Evolutionary conservation across 2,329 filamentous ascomycete species (phyloP), one percentile per base, ranked within the genome.

Genomic region (Cryphonectria carpinicola): DNA sequence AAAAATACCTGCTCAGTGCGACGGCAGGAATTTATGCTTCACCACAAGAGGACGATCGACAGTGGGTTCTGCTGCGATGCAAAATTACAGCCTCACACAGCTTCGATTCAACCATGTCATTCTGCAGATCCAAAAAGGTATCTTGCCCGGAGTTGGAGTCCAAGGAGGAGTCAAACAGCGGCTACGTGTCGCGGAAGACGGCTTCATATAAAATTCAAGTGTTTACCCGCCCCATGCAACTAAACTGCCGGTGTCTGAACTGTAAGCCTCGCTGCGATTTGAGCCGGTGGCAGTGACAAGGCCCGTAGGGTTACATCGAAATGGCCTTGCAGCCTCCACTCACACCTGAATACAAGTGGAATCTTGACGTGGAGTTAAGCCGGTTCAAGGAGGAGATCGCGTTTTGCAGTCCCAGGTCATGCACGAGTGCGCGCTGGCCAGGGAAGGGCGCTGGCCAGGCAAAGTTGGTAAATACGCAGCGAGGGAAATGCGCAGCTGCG

Each of bases 401-500:
- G 11, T 13, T 58, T 5, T n/a, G 56, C 32, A 22, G 22, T 60
- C n/a, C 25, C 25, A 25, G 28, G 2, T 60, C 3, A 4, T 60
- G 56, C 56, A 35, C 28, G 4, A 35, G 17, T 60, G 14, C 56
- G 14, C 56, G 54, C 54, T 22, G 28, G 13, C 8, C 28, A 11
- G n/a, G n/a, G 17, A 19, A 58, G 19, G n/a, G 17, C 54, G n/a
- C 52, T n/a, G n/a, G 52, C 28, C 28, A 28, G 28, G 28, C 28
- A 28, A 28, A n/a, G 7, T 28, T 37, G 32, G 11, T 14, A 60
- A 60, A 60, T 61, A 19, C 58, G 58, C 58, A 61, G 58, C 17
- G 10, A 11, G 58, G 28, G 56, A 60, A 39, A 39, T 61, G n/a
- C 58, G 58, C 58, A 61, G 58, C 58, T 39, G 58, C 58, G 58